Conservation (phyloP, 1,139 yeast genomes). For the Williopsis jadinii region DNA sequence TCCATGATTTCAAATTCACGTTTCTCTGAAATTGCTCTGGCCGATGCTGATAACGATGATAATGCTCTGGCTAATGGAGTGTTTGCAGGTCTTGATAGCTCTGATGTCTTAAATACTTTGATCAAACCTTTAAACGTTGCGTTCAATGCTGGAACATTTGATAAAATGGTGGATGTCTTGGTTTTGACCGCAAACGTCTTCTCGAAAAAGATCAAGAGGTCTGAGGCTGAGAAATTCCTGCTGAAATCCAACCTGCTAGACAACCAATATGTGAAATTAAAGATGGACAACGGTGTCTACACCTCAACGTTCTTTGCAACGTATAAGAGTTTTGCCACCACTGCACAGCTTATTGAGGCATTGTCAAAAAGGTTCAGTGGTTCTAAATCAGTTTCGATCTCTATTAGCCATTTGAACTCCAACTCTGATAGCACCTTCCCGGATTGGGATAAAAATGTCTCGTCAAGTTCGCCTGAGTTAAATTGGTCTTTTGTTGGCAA, state of each 20-base stretch:
- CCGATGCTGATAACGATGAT: slow-evolving; percentile 14
- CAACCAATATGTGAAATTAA: slow-evolving; percentile 33
- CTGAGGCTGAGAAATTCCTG: slow-evolving; percentile 34
- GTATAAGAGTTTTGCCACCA: slow-evolving; percentile 55
- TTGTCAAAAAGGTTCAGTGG: slow-evolving; percentile 48
- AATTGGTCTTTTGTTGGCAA: slow-evolving; percentile 57
- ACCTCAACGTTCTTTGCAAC: slow-evolving; percentile 62
- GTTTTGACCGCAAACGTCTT: slow-evolving; percentile 58
- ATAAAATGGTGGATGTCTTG: slow-evolving; percentile 52
- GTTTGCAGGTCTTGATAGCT: slow-evolving; percentile 26
- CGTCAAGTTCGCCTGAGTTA: slow-evolving; percentile 24
- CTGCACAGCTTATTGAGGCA: slow-evolving; percentile 41
- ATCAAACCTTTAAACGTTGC: slow-evolving; percentile 35
- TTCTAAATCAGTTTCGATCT: slow-evolving; percentile 50
- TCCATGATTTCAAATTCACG: slow-evolving; percentile 15
- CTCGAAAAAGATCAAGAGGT: slow-evolving; percentile 36
- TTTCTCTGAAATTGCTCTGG: neutral
- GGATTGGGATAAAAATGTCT: slow-evolving; percentile 39
- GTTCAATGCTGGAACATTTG: slow-evolving; percentile 54
- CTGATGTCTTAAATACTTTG: slow-evolving; percentile 28
- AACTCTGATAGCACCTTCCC: slow-evolving; percentile 23
- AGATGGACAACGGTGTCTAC: slow-evolving; percentile 53
- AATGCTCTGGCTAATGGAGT: slow-evolving; percentile 2
- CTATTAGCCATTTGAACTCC: slow-evolving; percentile 28
- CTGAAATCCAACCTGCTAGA: slow-evolving; percentile 27